Percentiles rank a stretch among this genome's conserved stretches.
Conservation (phyloP, 129 eudicot species). For the Apium graveolens region DNA sequence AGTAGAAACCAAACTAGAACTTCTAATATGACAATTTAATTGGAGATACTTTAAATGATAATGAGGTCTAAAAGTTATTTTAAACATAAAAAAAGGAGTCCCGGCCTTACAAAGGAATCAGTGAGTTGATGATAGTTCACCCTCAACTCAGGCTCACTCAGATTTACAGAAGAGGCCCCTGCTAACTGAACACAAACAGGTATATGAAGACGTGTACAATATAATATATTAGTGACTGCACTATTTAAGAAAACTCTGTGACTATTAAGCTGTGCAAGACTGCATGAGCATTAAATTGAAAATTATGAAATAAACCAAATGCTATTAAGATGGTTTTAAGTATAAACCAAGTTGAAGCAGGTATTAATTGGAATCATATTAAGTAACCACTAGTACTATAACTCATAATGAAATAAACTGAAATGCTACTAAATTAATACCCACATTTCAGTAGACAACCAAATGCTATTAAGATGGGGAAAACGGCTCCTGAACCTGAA, state of each 20-base stretch:
- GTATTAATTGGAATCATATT: no score
- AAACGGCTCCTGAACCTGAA: conserved; percentile 37
- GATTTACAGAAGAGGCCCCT: conserved; percentile 2
- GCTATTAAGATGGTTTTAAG: no score
- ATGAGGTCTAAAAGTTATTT: not conserved
- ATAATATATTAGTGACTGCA: not conserved
- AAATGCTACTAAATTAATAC: conserved; percentile 5
- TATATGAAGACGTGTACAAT: not conserved
- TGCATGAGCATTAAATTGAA: not conserved
- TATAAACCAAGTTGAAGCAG: no score
- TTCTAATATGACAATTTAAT: not conserved
- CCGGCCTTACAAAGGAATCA: not conserved
- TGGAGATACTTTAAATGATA: not conserved
- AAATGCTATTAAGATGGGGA: conserved; percentile 67
- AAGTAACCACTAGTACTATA: not conserved
- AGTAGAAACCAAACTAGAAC: not conserved
- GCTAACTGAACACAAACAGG: not conserved
- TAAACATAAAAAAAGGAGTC: not conserved
- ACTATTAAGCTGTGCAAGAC: not conserved
- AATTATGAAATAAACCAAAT: no score
- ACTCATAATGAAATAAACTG: not conserved
- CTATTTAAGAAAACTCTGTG: not conserved
- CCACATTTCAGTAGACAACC: conserved; percentile 99
- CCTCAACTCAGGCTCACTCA: not conserved
- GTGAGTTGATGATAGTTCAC: not conserved